A percentile compares a stretch with the other conserved stretches of the same genome.
These are phyloP conservation scores for Pterocarpus santalinus DNA, from an alignment of 306 rosid species.

Conservation along the genomic window DNA sequence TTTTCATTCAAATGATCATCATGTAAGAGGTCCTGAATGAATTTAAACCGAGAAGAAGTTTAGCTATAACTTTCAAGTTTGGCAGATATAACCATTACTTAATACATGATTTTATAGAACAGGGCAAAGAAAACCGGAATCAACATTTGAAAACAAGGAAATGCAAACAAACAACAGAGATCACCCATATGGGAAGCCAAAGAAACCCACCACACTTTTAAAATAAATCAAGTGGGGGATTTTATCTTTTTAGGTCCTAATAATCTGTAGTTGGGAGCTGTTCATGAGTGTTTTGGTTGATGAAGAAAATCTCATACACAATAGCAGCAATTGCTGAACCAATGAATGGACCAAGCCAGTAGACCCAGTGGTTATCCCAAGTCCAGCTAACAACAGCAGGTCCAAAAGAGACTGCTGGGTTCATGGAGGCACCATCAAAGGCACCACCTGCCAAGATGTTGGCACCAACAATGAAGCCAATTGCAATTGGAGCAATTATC, in stretches of 20 bases:
- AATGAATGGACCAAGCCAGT: constrained; percentile 76
- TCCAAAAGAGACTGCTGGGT: constrained; percentile 89
- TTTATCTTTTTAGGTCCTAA: constrained; percentile 30
- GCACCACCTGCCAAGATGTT: constrained; percentile 89
- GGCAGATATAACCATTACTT: constrained; percentile 12
- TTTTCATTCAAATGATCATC: neutral
- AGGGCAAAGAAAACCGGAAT: constrained; percentile 41
- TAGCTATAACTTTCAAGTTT: neutral
- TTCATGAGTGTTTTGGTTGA: constrained; percentile 64
- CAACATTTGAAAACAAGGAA: constrained; percentile 50
- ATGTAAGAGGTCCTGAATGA: neutral
- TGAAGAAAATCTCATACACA: constrained; percentile 66
- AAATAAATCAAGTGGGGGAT: neutral
- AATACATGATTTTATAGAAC: constrained; percentile 39
- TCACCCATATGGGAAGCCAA: constrained; percentile 34
- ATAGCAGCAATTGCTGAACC: constrained; percentile 74
- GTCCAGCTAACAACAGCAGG: constrained; percentile 88
- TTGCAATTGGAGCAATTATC: constrained; percentile 82
- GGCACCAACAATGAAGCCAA: constrained; percentile 87
- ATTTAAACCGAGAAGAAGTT: neutral
- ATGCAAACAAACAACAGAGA: constrained; percentile 43
- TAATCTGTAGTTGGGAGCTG: constrained; percentile 65
- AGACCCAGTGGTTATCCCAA: constrained; percentile 82
- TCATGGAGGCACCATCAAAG: constrained; percentile 87
- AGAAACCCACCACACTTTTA: constrained; percentile 39